Evolutionary conservation across 192 early-diverging fungal genomes (phyloP).

Genomic region (Helicostylum pulchrum): DNA sequence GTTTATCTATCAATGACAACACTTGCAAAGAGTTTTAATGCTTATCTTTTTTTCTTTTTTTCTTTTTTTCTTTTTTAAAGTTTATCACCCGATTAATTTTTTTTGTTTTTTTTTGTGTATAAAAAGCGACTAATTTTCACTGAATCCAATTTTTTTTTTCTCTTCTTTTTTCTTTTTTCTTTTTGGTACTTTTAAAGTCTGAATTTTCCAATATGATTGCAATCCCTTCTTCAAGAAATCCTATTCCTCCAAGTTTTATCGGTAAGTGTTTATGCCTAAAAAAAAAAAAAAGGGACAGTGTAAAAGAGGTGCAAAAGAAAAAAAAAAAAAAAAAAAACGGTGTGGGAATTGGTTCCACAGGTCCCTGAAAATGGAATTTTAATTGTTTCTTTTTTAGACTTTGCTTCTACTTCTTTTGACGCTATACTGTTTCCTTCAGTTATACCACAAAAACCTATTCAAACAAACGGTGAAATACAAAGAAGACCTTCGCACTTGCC

Average conservation of each 20-base stretch:
- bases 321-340: no score
- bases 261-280: conserved; percentile 3
- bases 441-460: neutral
- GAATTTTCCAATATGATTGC: conserved; percentile 1
- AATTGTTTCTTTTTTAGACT: conserved; percentile 22
- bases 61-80: no score
- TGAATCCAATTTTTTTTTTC: conserved; percentile 1
- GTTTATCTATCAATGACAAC: no score
- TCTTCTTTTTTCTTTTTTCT: conserved; percentile 29
- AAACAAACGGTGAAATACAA: conserved; percentile 2
- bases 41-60: no score
- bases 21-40: no score
- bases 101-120: neutral
- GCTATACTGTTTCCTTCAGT: conserved; percentile 32
- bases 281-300: no score
- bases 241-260: conserved; percentile 30
- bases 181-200: conserved; percentile 15
- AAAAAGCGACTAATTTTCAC: neutral
- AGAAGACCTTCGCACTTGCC: conserved; percentile 26
- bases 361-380: neutral
- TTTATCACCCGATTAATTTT: no score
- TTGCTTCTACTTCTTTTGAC: conserved; percentile 38
- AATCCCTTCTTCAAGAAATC: conserved; percentile 9
- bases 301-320: no score
- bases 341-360: no score